Evolutionary conservation across 2,329 filamentous ascomycete genomes (phyloP).

Genomic region (Verruconis gallopava): DNA sequence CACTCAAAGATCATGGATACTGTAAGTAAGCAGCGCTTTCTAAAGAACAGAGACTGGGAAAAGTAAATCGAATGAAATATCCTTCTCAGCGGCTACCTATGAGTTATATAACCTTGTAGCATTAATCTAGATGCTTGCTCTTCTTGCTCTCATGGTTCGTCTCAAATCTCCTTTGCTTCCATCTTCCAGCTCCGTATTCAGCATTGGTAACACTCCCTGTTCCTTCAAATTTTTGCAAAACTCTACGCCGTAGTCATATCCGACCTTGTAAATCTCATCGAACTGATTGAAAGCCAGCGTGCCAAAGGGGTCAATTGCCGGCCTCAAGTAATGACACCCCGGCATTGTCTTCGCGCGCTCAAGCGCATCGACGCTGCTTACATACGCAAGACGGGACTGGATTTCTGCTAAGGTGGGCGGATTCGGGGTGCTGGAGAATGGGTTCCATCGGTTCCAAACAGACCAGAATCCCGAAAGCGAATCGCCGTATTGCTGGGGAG

Average conservation of each 20-base stretch:
- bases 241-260: constrained; percentile 72
- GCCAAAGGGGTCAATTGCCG: constrained; percentile 84
- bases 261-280: constrained; percentile 87
- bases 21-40: no score
- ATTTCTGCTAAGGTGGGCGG: constrained; percentile 93
- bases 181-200: constrained; percentile 33
- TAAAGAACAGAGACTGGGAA: no score
- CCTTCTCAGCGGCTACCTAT: no score
- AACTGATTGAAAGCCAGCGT: constrained; percentile 96
- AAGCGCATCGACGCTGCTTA: constrained; percentile 84
- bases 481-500: constrained; percentile 85
- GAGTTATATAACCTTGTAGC: no score
- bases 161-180: constrained; percentile 34
- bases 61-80: no score
- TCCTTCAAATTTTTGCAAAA: constrained; percentile 66
- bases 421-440: constrained; percentile 77
- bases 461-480: constrained; percentile 93
- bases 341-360: constrained; percentile 84
- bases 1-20: no score
- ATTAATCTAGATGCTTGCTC: constrained; percentile 32
- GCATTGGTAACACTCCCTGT: constrained; percentile 56
- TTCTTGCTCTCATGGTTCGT: constrained; percentile 38
- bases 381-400: constrained; percentile 86
- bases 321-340: constrained; percentile 92
- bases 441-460: constrained; percentile 91